These are phyloP conservation scores for Eimeria falciformis DNA, from an alignment of 169 alveolate genomes.

Conservation along the genomic window DNA sequence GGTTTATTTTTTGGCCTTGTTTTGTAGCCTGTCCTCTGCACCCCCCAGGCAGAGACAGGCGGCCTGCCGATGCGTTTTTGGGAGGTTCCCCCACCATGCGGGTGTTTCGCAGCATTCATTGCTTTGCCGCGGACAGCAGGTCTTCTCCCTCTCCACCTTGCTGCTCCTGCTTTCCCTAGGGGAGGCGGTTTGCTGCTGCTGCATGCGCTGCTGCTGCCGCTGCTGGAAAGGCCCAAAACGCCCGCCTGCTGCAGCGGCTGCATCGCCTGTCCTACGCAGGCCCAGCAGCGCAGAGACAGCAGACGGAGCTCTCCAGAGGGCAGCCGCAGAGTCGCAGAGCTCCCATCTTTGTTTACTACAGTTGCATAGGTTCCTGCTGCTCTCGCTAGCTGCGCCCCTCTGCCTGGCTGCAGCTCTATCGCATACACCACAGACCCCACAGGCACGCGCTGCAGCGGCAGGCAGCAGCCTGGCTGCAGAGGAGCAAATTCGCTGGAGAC, in stretches of 20 bases:
- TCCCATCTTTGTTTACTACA: slow-evolving; percentile 84
- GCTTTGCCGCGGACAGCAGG: slow-evolving; percentile 92
- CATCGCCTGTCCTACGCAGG: slow-evolving; percentile 90
- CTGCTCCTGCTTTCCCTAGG: slow-evolving; percentile 52
- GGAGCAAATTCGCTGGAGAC: slow-evolving; percentile 90
- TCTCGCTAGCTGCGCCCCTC: slow-evolving; percentile 89
- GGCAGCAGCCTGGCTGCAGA: slow-evolving; percentile 90
- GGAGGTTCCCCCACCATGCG: slow-evolving; percentile 92
- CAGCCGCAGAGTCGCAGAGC: slow-evolving; percentile 89
- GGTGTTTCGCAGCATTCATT: slow-evolving; percentile 90
- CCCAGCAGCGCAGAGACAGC: slow-evolving; percentile 93
- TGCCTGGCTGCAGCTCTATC: slow-evolving; percentile 93
- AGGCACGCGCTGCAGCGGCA: slow-evolving; percentile 91
- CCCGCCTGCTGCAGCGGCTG: slow-evolving; percentile 84
- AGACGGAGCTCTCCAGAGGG: slow-evolving; percentile 90
- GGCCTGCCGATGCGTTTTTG: slow-evolving; percentile 88
- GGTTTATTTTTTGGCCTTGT: slow-evolving; percentile 88
- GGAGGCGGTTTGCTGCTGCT: slow-evolving; percentile 20
- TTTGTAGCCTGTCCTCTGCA: slow-evolving; percentile 85
- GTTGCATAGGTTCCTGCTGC: slow-evolving; percentile 92
- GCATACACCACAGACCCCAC: slow-evolving; percentile 90
- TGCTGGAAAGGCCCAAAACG: slow-evolving; percentile 81
- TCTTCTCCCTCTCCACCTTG: slow-evolving; percentile 87
- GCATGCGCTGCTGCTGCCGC: slow-evolving; percentile 40
- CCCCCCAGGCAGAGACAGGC: slow-evolving; percentile 90